These are phyloP conservation scores for Quercus lobata DNA, from an alignment of 331 rosid genomes.

Conservation along the genomic window DNA sequence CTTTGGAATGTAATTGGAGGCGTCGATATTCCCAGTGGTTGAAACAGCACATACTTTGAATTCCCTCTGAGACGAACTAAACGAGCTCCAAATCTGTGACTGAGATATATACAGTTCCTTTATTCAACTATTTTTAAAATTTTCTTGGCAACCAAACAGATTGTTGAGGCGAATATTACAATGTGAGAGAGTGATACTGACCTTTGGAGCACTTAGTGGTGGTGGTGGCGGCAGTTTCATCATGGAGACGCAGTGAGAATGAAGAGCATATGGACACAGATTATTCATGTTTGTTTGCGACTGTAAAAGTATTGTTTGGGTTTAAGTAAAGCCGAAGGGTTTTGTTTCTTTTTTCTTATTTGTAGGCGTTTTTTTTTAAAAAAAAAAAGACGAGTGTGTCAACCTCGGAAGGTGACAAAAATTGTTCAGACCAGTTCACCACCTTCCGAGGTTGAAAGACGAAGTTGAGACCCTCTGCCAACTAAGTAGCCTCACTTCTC, in stretches of 20 bases:
- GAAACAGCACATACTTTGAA: conserved; percentile 27
- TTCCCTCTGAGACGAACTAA: conserved; percentile 7
- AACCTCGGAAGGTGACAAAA: no score
- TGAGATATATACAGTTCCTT: neutral
- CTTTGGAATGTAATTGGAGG: conserved; percentile 44
- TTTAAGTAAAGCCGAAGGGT: no score
- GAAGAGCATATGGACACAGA: conserved; percentile 21
- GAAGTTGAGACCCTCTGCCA: no score
- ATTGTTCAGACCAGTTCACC: no score
- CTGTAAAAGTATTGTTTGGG: no score
- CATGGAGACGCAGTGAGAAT: neutral
- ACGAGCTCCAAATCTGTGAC: neutral
- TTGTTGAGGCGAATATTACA: no score
- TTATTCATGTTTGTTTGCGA: neutral
- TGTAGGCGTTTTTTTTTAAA: no score
- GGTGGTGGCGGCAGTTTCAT: conserved; percentile 1
- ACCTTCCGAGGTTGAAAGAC: no score
- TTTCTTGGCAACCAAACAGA: conserved; percentile 3
- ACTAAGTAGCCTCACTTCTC: no score
- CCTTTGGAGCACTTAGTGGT: conserved; percentile 11
- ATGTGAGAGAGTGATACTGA: neutral
- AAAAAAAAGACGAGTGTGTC: no score
- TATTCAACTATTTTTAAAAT: neutral
- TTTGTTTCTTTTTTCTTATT: no score
- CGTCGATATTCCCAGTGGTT: conserved; percentile 1